These are phyloP conservation scores for Pelargonium nanum DNA, from an alignment of 345 rosid genomes.

Conservation along the genomic window DNA sequence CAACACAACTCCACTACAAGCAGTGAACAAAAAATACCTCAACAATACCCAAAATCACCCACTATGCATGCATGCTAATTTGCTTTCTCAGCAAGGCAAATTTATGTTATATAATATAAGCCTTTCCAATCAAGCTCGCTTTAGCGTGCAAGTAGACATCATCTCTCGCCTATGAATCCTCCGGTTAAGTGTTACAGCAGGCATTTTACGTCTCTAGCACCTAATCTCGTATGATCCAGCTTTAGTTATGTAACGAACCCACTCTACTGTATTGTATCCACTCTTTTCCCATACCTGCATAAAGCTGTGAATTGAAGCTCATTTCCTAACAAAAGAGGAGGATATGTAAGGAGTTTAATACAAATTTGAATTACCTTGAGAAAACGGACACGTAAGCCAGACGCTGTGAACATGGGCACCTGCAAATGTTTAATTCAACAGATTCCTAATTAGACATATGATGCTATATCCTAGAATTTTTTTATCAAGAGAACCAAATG, in stretches of 20 bases:
- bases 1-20: too few species aligned
- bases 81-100: too few species aligned
- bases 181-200: neutral
- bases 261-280: slow-evolving; percentile 94
- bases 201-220: slow-evolving; percentile 32
- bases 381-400: slow-evolving; percentile 93
- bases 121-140: neutral
- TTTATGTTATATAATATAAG: neutral
- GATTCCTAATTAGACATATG: neutral
- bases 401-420: slow-evolving; percentile 99
- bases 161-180: neutral
- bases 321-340: neutral
- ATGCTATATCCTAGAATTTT: too few species aligned
- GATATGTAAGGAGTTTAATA: neutral
- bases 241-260: slow-evolving; percentile 95
- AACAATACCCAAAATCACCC: too few species aligned
- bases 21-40: too few species aligned
- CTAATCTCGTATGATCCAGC: slow-evolving; percentile 98
- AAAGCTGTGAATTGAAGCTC: slow-evolving; percentile 5
- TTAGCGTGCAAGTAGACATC: neutral
- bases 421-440: too few species aligned
- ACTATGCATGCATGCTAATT: too few species aligned
- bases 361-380: slow-evolving; percentile 75
- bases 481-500: too few species aligned
- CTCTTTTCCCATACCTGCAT: slow-evolving; percentile 98